Base-by-base conservation (phyloP, 176 grass and related monocot species). In the Juncus effusus region DNA sequence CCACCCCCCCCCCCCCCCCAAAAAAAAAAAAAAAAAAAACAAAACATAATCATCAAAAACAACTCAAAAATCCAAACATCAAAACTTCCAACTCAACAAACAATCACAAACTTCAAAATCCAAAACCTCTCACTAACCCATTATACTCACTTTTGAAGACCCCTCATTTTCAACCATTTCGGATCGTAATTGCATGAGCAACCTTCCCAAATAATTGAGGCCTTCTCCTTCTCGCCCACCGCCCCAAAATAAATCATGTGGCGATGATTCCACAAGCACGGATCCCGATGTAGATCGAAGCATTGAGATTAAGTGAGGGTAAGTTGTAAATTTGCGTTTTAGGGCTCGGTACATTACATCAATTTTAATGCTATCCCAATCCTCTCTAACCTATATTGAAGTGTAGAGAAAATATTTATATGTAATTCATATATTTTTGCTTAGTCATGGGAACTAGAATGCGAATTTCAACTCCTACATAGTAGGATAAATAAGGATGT, bases 191-290 rank as follows among this genome's bases (percentile, higher is more conserved):
- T 86, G 88, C 85, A 97, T 97, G 44, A 97, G 76, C 40, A 92
- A 58, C 55, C 88, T 83, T 13, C 94, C 88, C 78, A 97, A 73
- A 62, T 92, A 97, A 78, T 97, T 97, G 36, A 97, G 76, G 61
- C 94, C 88, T 84, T 97, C 85, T 0, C 94, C 88, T 59, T 89
- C 85, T 0, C 94, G 82, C 2, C 82, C 94, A 40, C 88, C 94
- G 0, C 94, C 94, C 85, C 88, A 97, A 81, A 97, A 99, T 61
- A 93, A 70, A 82, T 99, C 85, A 13, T 99, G 94, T 12, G 94
- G 94, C 1, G 94, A 99, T 13, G 88, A 39, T 79, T 93, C 94
- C 0, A 93, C 94, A n/a, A 99, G 94, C 76, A 99, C 83, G 59
- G 85, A 93, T 54, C 88, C 94, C 41, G 76, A 77, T 5, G 88